A percentile compares a stretch with the other conserved stretches of the same genome.
These are phyloP conservation scores for Karstenula rhodostoma DNA, from an alignment of 2,329 filamentous ascomycete genomes.

Conservation along the genomic window DNA sequence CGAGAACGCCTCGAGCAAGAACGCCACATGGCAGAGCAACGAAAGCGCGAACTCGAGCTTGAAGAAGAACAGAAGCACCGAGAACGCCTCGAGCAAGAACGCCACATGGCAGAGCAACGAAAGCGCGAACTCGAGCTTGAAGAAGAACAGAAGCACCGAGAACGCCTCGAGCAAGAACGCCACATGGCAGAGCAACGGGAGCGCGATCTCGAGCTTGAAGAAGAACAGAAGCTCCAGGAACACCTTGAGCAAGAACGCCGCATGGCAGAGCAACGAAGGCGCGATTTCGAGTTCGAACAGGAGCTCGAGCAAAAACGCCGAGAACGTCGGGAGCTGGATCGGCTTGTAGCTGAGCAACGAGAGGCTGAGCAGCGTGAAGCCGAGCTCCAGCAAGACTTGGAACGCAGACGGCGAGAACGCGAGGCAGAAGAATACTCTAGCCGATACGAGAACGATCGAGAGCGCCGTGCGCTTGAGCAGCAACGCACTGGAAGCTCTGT, in stretches of 20 bases:
- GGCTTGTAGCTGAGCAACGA: conserved; percentile 34
- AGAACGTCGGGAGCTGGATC: conserved; percentile 38
- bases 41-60: conserved; percentile 26
- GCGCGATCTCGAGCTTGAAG: conserved; percentile 33
- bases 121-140: conserved; percentile 32
- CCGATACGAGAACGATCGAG: conserved; percentile 34
- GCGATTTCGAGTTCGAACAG: conserved; percentile 35
- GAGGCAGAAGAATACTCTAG: conserved; percentile 34
- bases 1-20: conserved; percentile 33
- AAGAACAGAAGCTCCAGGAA: conserved; percentile 38
- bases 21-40: conserved; percentile 33
- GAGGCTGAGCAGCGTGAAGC: conserved; percentile 39
- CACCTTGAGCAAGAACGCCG: conserved; percentile 28
- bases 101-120: conserved; percentile 31
- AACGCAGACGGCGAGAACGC: conserved; percentile 36
- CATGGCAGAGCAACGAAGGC: conserved; percentile 35
- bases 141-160: conserved; percentile 26
- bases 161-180: conserved; percentile 24
- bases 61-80: conserved; percentile 42
- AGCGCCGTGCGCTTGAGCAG: conserved; percentile 35
- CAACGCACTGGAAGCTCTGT: conserved; percentile 42
- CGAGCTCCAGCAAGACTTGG: conserved; percentile 36
- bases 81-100: conserved; percentile 28
- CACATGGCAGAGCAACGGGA: conserved; percentile 33
- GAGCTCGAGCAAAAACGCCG: conserved; percentile 32